phyloP scores from a whole-genome alignment of 2,329 filamentous ascomycete species.

The Pestalotiopsis sp. region DNA sequence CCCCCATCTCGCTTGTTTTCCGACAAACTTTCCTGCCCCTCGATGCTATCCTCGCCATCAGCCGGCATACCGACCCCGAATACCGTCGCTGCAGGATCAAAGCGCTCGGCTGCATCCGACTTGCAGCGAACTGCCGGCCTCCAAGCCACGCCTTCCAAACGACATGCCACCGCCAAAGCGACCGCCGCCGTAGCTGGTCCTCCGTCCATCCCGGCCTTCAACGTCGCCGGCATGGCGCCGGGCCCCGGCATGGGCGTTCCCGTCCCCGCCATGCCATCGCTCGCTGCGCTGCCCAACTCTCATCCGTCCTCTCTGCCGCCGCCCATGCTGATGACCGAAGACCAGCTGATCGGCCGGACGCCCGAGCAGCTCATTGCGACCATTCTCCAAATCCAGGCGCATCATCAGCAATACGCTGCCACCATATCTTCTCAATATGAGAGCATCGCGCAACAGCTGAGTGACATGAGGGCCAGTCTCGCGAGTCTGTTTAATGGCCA shows the following conservation, averaged over 20 bases:
- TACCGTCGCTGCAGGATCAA: slow-evolving; percentile 21
- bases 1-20: not conserved
- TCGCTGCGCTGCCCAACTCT: not conserved
- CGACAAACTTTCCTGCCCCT: not conserved
- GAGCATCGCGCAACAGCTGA: slow-evolving; percentile 32
- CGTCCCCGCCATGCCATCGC: slow-evolving; percentile 15
- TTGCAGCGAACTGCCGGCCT: slow-evolving; percentile 32
- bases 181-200: slow-evolving; percentile 8
- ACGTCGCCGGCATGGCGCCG: not conserved
- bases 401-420: slow-evolving; percentile 33
- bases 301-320: not conserved
- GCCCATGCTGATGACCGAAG: slow-evolving; percentile 28
- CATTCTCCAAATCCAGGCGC: slow-evolving; percentile 34
- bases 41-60: slow-evolving; percentile 31
- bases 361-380: slow-evolving; percentile 35
- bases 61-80: slow-evolving; percentile 21
- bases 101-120: slow-evolving; percentile 35
- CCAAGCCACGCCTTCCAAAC: slow-evolving; percentile 28
- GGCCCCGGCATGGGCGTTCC: not conserved
- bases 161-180: slow-evolving; percentile 29
- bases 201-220: slow-evolving; percentile 4
- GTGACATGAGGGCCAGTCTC: slow-evolving; percentile 32
- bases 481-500: slow-evolving; percentile 21
- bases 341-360: slow-evolving; percentile 31
- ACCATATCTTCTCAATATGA: slow-evolving; percentile 34